A percentile compares a stretch with the other conserved stretches of the same genome.
Conservation (phyloP, 768 basidiomycete genomes). For the Termitomyces sp. region DNA sequence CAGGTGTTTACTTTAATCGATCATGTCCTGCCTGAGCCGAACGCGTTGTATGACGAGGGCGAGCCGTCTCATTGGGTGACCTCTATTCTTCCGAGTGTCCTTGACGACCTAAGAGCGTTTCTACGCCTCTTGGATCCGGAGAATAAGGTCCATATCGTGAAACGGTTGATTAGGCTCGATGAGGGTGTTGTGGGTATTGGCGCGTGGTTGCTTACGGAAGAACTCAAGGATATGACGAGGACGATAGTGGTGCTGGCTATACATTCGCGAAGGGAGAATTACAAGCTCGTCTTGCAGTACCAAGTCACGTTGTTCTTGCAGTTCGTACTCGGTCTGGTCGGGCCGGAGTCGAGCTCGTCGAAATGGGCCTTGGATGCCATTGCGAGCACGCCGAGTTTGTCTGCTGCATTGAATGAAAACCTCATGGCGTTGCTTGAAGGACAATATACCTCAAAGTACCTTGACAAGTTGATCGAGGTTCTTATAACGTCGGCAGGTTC, state of each 20-base stretch:
- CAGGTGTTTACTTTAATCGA: conserved; percentile 59
- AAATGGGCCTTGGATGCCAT: conserved; percentile 44
- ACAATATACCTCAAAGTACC: conserved; percentile 40
- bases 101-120: conserved; percentile 54
- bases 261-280: conserved; percentile 24
- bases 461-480: conserved; percentile 35
- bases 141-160: conserved; percentile 48
- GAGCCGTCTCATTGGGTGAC: conserved; percentile 46
- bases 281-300: conserved; percentile 38
- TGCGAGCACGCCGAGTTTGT: conserved; percentile 39
- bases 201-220: conserved; percentile 69
- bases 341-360: conserved; percentile 32
- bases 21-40: conserved; percentile 44
- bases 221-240: conserved; percentile 48
- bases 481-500: conserved; percentile 21
- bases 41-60: conserved; percentile 22
- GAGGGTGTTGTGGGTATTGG: conserved; percentile 52
- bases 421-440: conserved; percentile 46
- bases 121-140: conserved; percentile 55
- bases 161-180: conserved; percentile 56
- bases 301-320: conserved; percentile 48
- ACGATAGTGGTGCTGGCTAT: conserved; percentile 34
- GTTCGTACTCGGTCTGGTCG: conserved; percentile 44
- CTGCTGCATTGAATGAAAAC: conserved; percentile 34
- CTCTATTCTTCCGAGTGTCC: conserved; percentile 51